Conservation (phyloP, 1,284 basidiomycete species). For the Naganishia liquefaciens region DNA sequence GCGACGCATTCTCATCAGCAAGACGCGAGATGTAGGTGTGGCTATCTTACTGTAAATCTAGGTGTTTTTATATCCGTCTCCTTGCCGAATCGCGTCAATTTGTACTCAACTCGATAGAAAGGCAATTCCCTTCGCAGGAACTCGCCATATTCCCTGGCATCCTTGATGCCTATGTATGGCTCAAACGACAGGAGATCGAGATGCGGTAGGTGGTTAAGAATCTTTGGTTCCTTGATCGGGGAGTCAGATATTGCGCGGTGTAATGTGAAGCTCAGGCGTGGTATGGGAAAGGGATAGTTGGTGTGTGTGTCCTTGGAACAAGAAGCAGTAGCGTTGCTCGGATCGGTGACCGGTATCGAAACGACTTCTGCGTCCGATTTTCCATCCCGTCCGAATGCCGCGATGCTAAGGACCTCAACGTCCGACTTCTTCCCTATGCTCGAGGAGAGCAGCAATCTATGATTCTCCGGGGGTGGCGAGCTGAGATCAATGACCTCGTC, state of each 20-base stretch:
- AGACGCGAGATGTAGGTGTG: not conserved
- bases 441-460: too few relatives aligned
- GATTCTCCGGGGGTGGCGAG: not conserved
- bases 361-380: too few relatives aligned
- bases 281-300: conserved; percentile 40
- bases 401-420: not conserved
- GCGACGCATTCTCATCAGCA: not conserved
- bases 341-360: too few relatives aligned
- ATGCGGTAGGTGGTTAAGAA: conserved; percentile 38
- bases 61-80: conserved; percentile 48
- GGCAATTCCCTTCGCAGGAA: conserved; percentile 46
- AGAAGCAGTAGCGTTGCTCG: too few relatives aligned
- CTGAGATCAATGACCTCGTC: conserved; percentile 28
- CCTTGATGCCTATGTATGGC: conserved; percentile 38
- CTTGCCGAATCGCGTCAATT: conserved; percentile 35
- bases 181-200: conserved; percentile 43
- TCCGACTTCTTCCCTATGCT: too few relatives aligned
- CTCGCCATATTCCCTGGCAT: conserved; percentile 38
- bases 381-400: not conserved
- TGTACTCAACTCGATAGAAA: conserved; percentile 50
- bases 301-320: conserved; percentile 26
- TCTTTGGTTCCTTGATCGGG: conserved; percentile 26
- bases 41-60: conserved; percentile 40
- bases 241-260: conserved; percentile 32
- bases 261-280: conserved; percentile 29